Conservation (phyloP, 805 yeast genomes). For the Wickerhamiella musiphila region DNA sequence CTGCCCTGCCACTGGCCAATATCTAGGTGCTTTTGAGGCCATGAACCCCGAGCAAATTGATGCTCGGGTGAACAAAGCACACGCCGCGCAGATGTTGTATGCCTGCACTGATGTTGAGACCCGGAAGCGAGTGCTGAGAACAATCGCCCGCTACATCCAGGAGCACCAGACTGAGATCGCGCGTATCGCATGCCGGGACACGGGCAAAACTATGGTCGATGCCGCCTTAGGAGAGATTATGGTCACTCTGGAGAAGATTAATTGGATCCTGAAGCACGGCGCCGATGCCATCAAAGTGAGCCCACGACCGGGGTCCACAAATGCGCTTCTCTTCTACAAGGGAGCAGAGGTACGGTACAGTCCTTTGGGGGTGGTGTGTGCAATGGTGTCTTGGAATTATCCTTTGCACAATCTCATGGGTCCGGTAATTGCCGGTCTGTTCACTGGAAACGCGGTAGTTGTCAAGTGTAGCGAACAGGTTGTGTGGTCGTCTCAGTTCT, state of each 20-base stretch:
- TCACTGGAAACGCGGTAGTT: conserved; percentile 82
- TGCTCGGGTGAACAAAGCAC: conserved; percentile 34
- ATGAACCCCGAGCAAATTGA: conserved; percentile 59
- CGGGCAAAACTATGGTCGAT: conserved; percentile 90
- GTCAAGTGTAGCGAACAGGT: conserved; percentile 94
- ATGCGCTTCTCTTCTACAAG: conserved; percentile 72
- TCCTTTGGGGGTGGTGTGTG: conserved; percentile 78
- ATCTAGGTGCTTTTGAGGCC: conserved; percentile 52
- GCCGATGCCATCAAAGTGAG: conserved; percentile 53
- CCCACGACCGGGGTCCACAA: conserved; percentile 73
- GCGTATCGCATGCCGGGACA: conserved; percentile 85
- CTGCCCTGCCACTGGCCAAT: conserved; percentile 95
- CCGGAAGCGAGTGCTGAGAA: conserved; percentile 51
- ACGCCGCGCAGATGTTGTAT: conserved; percentile 38
- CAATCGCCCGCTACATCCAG: conserved; percentile 53
- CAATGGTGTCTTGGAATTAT: conserved; percentile 92
- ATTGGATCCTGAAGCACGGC: conserved; percentile 80
- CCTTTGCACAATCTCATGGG: conserved; percentile 92
- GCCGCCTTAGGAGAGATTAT: conserved; percentile 83
- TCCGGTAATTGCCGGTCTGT: conserved; percentile 74
- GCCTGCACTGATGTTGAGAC: conserved; percentile 37
- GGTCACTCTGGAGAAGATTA: conserved; percentile 83
- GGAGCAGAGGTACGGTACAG: conserved; percentile 88
- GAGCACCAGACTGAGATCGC: conserved; percentile 78
- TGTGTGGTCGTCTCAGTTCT: conserved; percentile 81